A percentile compares a stretch with the other conserved stretches of the same genome.
phyloP scores from a whole-genome alignment of 78 protist genomes.

The Polysphondylium violaceum region DNA sequence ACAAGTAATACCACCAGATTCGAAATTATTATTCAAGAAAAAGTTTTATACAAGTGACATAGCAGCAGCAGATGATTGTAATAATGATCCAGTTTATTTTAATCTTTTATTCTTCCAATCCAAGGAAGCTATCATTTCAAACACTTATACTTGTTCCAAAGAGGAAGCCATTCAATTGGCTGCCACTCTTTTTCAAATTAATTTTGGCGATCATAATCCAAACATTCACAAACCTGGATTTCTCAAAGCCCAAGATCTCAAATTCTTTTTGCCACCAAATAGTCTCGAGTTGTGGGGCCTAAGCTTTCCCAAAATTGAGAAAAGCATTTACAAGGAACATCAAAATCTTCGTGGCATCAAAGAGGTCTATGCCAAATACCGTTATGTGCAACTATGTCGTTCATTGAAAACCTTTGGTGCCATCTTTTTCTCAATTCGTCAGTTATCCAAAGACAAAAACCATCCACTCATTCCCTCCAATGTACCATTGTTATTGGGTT shows the following conservation, averaged over 20 bases:
- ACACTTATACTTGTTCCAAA: slow-evolving; percentile 45
- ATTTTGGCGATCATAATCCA: slow-evolving; percentile 88
- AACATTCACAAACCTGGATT: slow-evolving; percentile 79
- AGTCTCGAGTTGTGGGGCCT: slow-evolving; percentile 76
- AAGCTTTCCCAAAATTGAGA: slow-evolving; percentile 82
- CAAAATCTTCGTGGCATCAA: slow-evolving; percentile 83
- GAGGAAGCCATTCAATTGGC: slow-evolving; percentile 91
- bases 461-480: slow-evolving; percentile 36
- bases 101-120: slow-evolving; percentile 79
- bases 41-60: slow-evolving; percentile 63
- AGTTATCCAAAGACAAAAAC: background rate
- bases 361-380: slow-evolving; percentile 89
- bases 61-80: slow-evolving; percentile 58
- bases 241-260: slow-evolving; percentile 59
- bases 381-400: slow-evolving; percentile 89
- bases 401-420: slow-evolving; percentile 91
- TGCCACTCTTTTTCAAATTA: slow-evolving; percentile 83
- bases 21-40: slow-evolving; percentile 65
- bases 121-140: slow-evolving; percentile 72
- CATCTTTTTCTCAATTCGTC: slow-evolving; percentile 85
- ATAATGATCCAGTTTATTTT: slow-evolving; percentile 82
- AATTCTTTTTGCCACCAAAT: slow-evolving; percentile 76
- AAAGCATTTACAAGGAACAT: slow-evolving; percentile 85
- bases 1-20: slow-evolving; percentile 31
- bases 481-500: slow-evolving; percentile 64